Evolutionary conservation across 2,329 filamentous ascomycete species (phyloP), one percentile per base, ranked within the genome.

Genomic region (Coniella lustricola): DNA sequence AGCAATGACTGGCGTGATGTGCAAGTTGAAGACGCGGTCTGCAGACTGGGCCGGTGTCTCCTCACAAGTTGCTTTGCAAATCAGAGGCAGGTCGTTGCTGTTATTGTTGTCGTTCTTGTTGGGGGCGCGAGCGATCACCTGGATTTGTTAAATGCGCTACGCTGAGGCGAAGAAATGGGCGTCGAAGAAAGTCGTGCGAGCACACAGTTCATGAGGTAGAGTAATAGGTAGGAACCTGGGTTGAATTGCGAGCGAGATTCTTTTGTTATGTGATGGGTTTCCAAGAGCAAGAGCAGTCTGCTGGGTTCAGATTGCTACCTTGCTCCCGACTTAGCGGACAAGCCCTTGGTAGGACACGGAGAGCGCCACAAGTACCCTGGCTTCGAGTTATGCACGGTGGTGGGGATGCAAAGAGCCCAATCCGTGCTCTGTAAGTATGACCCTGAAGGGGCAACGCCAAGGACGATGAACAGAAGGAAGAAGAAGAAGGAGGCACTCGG

Each of bases 291-390:
- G 39, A 45, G 33, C 34, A 34, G 39, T 43, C 37, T 41, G 29
- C n/a, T 20, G 32, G 35, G 16, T n/a, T 16, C 18, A 48, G 31
- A 42, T 52, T 29, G 50, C 50, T 44, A 46, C 43, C 50, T 44
- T 49, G 50, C 40, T 36, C 31, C 43, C 5, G 35, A 25, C 16
- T 45, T 20, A 38, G 44, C 49, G 47, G 39, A 35, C 39, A 20
- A n/a, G 42, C 43, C 20, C 38, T 10, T 5, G 25, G 25, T 46
- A 40, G 50, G 44, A 37, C 42, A 50, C 39, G 49, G 37, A 52
- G 45, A 49, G 38, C 46, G 50, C 38, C 42, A 46, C 50, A 31
- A 34, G 43, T 32, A 52, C 46, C 50, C 50, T 46, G 49, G 50
- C 39, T 35, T 35, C 32, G 29, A 32, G 17, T 12, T 45, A 52